A percentile compares a stretch with the other conserved stretches of the same genome.
Conservation (phyloP, 768 basidiomycete genomes). For the Serendipita vermifera region DNA sequence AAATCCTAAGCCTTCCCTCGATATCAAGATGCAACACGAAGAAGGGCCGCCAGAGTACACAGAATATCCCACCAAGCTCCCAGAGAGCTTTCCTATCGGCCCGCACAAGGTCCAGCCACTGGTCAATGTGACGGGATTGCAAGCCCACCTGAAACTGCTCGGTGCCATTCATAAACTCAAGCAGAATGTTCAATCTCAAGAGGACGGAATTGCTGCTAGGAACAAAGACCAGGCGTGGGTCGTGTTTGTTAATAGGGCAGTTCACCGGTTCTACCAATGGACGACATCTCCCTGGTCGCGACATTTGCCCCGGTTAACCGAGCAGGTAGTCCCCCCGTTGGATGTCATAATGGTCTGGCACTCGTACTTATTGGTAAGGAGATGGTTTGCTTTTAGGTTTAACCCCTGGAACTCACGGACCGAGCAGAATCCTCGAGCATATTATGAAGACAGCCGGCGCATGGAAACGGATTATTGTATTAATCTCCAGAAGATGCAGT, state of each 20-base stretch:
- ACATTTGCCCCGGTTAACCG: background rate
- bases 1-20: too few relatives aligned
- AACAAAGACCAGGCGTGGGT: slow-evolving; percentile 2
- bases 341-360: slow-evolving; percentile 18
- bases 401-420: background rate
- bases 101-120: background rate
- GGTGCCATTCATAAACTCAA: slow-evolving; percentile 7
- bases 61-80: background rate
- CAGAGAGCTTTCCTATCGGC: background rate
- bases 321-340: slow-evolving; percentile 8
- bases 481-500: background rate
- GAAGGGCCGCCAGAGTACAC: background rate
- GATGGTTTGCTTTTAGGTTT: background rate
- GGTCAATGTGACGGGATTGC: slow-evolving; percentile 1
- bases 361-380: slow-evolving; percentile 13
- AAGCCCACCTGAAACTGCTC: slow-evolving; percentile 4
- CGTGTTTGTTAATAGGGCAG: slow-evolving; percentile 9
- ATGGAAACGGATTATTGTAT: background rate
- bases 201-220: background rate
- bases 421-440: background rate
- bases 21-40: too few relatives aligned
- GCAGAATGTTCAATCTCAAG: background rate
- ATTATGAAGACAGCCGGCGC: background rate
- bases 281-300: background rate
- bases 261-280: slow-evolving; percentile 8